Evolutionary conservation across 1,284 basidiomycete genomes (phyloP).

Genomic region (Leccinum fuscescens): DNA sequence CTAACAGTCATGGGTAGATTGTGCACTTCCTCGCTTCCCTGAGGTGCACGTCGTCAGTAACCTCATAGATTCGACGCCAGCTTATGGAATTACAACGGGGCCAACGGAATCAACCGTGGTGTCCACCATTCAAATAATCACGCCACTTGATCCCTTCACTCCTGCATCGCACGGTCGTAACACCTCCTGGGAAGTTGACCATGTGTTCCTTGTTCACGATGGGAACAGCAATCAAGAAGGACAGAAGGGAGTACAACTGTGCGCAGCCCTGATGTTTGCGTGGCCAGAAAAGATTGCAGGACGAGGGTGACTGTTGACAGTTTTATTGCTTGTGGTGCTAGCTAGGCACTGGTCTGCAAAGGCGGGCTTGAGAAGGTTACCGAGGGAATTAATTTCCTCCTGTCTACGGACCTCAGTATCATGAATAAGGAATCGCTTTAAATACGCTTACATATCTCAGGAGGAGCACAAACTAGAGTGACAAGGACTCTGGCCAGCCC

Average conservation of each 20-base stretch:
- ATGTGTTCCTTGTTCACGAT: slow-evolving; percentile 7
- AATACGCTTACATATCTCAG: background rate
- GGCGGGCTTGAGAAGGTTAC: background rate
- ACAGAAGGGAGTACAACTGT: slow-evolving; percentile 1
- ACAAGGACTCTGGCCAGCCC: background rate
- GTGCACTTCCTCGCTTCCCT: background rate
- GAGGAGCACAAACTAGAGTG: slow-evolving; percentile 5
- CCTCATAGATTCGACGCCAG: background rate
- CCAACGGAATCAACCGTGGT: background rate
- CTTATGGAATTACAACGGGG: slow-evolving; percentile 1
- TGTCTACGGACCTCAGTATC: slow-evolving; percentile 1
- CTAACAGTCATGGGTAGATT: background rate
- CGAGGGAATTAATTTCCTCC: slow-evolving; percentile 8
- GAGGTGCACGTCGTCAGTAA: background rate
- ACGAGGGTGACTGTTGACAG: background rate
- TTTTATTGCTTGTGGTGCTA: background rate
- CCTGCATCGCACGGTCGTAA: background rate
- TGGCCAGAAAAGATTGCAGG: background rate
- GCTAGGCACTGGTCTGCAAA: background rate
- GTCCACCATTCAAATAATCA: background rate
- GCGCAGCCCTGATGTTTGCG: slow-evolving; percentile 7
- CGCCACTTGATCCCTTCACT: background rate
- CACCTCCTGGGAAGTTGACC: background rate
- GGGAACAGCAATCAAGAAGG: slow-evolving; percentile 12
- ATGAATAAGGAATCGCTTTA: background rate